Evolutionary conservation across 352 stramenopile species (phyloP).

Genomic region (Elongisporangium undulatum): DNA sequence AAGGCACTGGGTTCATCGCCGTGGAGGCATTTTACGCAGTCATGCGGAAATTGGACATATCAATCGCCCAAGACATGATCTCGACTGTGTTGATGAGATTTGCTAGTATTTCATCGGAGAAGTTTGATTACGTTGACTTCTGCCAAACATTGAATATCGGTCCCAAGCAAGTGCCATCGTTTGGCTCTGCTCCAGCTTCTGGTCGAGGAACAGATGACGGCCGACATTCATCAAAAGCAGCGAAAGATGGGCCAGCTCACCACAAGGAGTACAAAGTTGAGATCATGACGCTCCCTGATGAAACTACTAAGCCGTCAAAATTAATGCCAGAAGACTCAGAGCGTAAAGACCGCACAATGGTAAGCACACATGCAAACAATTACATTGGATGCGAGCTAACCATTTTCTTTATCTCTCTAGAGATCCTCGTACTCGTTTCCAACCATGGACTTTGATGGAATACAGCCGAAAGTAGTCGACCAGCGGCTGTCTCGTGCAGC

Average conservation of each 20-base stretch:
- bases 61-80: constrained; percentile 31
- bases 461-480: neutral
- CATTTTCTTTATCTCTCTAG: neutral
- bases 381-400: neutral
- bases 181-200: neutral
- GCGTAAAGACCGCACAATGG: neutral
- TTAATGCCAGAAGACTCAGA: neutral
- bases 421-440: neutral
- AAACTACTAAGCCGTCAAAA: neutral
- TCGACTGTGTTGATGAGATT: constrained; percentile 47
- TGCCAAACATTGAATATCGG: constrained; percentile 16
- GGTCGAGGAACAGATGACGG: neutral
- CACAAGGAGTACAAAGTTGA: neutral
- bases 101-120: constrained; percentile 30
- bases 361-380: neutral
- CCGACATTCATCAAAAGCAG: neutral
- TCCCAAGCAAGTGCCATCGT: neutral
- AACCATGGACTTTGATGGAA: neutral
- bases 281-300: neutral
- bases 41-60: constrained; percentile 61
- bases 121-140: constrained; percentile 76
- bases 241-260: neutral
- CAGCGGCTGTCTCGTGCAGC: neutral
- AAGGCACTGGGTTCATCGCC: constrained; percentile 54
- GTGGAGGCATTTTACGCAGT: constrained; percentile 56